Conservation (phyloP, 208 protist species). For the Novymonas esmeraldas region DNA sequence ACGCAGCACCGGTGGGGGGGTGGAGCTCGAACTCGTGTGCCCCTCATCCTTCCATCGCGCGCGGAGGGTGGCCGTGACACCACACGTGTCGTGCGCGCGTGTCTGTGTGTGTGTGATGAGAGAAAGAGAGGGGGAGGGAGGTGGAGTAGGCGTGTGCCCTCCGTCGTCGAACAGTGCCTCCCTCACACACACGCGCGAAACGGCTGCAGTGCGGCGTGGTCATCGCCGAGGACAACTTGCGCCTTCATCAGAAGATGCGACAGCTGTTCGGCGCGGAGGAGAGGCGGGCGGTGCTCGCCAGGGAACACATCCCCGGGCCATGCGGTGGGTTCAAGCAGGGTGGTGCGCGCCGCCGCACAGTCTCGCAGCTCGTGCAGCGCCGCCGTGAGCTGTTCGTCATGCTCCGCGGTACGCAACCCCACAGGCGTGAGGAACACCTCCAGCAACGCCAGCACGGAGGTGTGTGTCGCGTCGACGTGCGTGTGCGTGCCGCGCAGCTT, state of each 20-base stretch:
- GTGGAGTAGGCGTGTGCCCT: too few relatives aligned
- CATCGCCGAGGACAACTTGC: slow-evolving; percentile 14
- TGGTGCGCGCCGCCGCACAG: slow-evolving; percentile 3
- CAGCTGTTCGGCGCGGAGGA: slow-evolving; percentile 13
- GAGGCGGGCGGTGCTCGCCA: slow-evolving; percentile 20
- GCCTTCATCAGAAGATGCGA: slow-evolving; percentile 12
- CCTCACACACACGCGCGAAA: slow-evolving; percentile 17
- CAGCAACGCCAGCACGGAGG: slow-evolving; percentile 38
- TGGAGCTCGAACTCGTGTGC: too few relatives aligned
- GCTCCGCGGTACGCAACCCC: slow-evolving; percentile 8
- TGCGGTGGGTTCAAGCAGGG: background rate
- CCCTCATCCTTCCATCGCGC: too few relatives aligned
- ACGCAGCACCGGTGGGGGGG: too few relatives aligned
- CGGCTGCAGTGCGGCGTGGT: slow-evolving; percentile 4
- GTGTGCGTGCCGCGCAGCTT: slow-evolving; percentile 15
- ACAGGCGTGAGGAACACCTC: slow-evolving; percentile 46
- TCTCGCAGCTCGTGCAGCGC: slow-evolving; percentile 5
- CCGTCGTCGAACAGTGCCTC: too few relatives aligned
- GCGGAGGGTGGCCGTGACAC: too few relatives aligned
- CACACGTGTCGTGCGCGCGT: too few relatives aligned
- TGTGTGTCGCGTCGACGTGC: slow-evolving; percentile 34
- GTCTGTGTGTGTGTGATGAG: too few relatives aligned
- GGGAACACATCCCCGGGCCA: slow-evolving; percentile 14
- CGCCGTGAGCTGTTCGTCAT: slow-evolving; percentile 15
- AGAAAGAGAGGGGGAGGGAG: too few relatives aligned